These are phyloP conservation scores for Leccinum disarticulatum DNA, from an alignment of 768 basidiomycete genomes.

Conservation along the genomic window DNA sequence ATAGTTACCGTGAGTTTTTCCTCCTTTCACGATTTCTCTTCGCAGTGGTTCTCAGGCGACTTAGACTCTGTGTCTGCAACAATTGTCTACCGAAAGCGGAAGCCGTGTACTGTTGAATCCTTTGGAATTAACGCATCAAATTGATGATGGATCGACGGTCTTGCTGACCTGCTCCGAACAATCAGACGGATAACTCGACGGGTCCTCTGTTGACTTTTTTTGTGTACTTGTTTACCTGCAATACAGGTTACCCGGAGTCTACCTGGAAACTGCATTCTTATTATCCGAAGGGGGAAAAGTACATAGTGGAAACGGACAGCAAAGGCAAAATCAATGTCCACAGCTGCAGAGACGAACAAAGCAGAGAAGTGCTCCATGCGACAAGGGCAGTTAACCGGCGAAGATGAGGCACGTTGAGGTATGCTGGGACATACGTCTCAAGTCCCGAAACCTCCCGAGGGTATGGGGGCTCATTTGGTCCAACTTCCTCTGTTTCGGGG, in stretches of 20 bases:
- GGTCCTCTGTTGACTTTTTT: neutral
- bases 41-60: constrained; percentile 22
- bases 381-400: constrained; percentile 85
- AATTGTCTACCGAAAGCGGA: constrained; percentile 26
- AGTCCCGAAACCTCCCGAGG: constrained; percentile 93
- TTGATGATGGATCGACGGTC: constrained; percentile 50
- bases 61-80: constrained; percentile 46
- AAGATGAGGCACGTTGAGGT: constrained; percentile 86
- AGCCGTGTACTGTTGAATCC: constrained; percentile 46
- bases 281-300: constrained; percentile 16
- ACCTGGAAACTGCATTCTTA: constrained; percentile 9
- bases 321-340: constrained; percentile 9
- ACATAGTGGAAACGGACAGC: constrained; percentile 22
- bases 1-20: constrained; percentile 14
- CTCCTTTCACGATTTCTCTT: neutral
- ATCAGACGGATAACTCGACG: neutral
- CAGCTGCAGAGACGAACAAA: neutral
- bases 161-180: constrained; percentile 10
- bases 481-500: constrained; percentile 96
- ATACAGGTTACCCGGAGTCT: constrained; percentile 1
- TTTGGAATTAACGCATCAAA: constrained; percentile 45
- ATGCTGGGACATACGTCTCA: constrained; percentile 94
- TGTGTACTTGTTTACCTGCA: neutral
- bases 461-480: constrained; percentile 89
- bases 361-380: constrained; percentile 43